A percentile compares a stretch with the other conserved stretches of the same genome.
Conservation (phyloP, 305 asterid genomes). For the Fraxinus floribunda region DNA sequence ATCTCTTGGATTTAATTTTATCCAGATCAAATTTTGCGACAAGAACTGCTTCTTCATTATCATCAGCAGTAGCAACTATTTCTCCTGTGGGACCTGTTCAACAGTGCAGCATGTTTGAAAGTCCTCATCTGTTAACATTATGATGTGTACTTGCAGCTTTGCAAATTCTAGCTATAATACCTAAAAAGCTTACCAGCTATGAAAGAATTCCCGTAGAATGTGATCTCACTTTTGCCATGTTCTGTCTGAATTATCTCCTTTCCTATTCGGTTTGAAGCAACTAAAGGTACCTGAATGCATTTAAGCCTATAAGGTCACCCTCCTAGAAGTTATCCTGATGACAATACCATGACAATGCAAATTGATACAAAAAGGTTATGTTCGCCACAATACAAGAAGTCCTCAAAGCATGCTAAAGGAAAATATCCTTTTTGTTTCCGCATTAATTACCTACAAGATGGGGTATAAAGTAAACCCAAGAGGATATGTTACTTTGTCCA, state of each 20-base stretch:
- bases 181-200: constrained; percentile 62
- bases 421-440: neutral
- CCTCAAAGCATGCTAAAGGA: neutral
- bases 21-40: constrained; percentile 75
- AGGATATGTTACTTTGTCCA: neutral
- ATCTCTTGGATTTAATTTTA: constrained; percentile 72
- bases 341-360: neutral
- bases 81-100: constrained; percentile 87
- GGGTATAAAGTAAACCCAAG: neutral
- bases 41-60: constrained; percentile 77
- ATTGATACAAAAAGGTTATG: neutral
- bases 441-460: neutral
- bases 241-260: constrained; percentile 83
- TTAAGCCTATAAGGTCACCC: constrained; percentile 1
- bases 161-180: constrained; percentile 5
- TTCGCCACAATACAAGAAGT: neutral
- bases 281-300: constrained; percentile 71
- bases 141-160: neutral
- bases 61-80: constrained; percentile 67
- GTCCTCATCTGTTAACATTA: neutral
- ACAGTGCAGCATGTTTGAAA: constrained; percentile 16
- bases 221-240: constrained; percentile 81
- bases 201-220: constrained; percentile 89
- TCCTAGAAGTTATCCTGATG: neutral
- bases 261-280: constrained; percentile 91